These are phyloP conservation scores for Hypoxylon fragiforme DNA, from an alignment of 495 filamentous ascomycete genomes.

Conservation along the genomic window DNA sequence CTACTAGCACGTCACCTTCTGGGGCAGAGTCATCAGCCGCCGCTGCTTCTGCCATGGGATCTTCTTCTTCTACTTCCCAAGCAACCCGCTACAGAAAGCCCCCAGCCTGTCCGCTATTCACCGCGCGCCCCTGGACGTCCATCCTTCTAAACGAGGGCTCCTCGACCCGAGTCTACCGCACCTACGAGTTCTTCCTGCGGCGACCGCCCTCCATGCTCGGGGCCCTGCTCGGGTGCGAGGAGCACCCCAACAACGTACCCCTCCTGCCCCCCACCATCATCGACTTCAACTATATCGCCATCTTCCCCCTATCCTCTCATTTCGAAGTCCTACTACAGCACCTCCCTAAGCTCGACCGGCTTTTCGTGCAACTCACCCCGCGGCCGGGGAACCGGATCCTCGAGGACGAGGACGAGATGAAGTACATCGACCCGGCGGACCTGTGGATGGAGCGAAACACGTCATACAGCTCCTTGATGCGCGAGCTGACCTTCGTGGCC, in stretches of 20 bases:
- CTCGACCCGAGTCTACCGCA: slow-evolving; percentile 40
- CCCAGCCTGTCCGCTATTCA: slow-evolving; percentile 39
- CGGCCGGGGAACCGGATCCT: slow-evolving; percentile 41
- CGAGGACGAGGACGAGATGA: slow-evolving; percentile 41
- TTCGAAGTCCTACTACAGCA: slow-evolving; percentile 39
- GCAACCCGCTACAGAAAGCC: slow-evolving; percentile 14
- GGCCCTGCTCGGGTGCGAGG: slow-evolving; percentile 42
- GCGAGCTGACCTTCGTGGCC: slow-evolving; percentile 31
- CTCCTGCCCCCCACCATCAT: slow-evolving; percentile 42
- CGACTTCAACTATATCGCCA: slow-evolving; percentile 52
- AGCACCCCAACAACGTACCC: slow-evolving; percentile 33
- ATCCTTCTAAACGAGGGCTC: slow-evolving; percentile 51
- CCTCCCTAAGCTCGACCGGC: slow-evolving; percentile 44
- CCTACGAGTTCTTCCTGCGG: slow-evolving; percentile 44
- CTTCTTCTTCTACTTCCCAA: neutral
- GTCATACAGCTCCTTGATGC: slow-evolving; percentile 46
- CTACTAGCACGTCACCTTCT: neutral
- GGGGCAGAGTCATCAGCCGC: neutral
- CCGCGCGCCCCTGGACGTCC: slow-evolving; percentile 45
- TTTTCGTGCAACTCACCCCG: slow-evolving; percentile 52
- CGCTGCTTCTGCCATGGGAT: no score
- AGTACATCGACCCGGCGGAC: slow-evolving; percentile 40
- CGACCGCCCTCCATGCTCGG: slow-evolving; percentile 46
- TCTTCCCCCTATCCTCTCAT: slow-evolving; percentile 49
- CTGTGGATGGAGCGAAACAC: slow-evolving; percentile 53